These are phyloP conservation scores for Crataegus laevigata DNA, from an alignment of 306 rosid species.

Conservation along the genomic window DNA sequence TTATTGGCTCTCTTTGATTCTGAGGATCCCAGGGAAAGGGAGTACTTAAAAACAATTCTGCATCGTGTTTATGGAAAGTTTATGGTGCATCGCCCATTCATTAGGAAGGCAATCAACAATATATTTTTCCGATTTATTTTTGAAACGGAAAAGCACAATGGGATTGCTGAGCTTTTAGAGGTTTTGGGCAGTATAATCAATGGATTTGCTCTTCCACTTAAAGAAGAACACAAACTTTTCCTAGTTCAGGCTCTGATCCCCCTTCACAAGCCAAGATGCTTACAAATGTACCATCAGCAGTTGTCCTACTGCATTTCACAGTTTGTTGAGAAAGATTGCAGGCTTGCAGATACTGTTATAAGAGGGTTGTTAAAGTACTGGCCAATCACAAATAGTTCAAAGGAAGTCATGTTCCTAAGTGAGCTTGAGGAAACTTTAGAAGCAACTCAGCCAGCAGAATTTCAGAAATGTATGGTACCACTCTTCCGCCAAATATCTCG, in stretches of 20 bases:
- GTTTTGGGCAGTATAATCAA: constrained; percentile 61
- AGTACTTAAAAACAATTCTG: constrained; percentile 53
- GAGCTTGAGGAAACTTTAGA: constrained; percentile 60
- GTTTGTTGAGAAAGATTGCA: constrained; percentile 55
- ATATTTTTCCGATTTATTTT: constrained; percentile 48
- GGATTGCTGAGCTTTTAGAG: constrained; percentile 61
- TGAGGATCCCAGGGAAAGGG: constrained; percentile 59
- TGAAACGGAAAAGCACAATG: constrained; percentile 58
- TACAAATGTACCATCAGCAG: constrained; percentile 62
- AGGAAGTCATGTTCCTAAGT: constrained; percentile 57
- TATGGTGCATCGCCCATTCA: constrained; percentile 62
- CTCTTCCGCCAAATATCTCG: constrained; percentile 42
- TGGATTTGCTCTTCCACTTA: constrained; percentile 57
- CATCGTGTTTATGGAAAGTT: constrained; percentile 58
- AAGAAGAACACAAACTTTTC: constrained; percentile 62
- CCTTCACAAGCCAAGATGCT: constrained; percentile 62
- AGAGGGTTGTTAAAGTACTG: constrained; percentile 52
- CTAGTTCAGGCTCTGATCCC: constrained; percentile 56
- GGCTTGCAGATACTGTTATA: constrained; percentile 49
- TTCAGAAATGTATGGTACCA: constrained; percentile 57
- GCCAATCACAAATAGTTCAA: constrained; percentile 60
- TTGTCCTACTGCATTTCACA: constrained; percentile 52
- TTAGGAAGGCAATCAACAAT: constrained; percentile 58
- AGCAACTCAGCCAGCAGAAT: constrained; percentile 51
- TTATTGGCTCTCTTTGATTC: constrained; percentile 63